Evolutionary conservation across 306 rosid species (phyloP).

Genomic region (Malus fusca): DNA sequence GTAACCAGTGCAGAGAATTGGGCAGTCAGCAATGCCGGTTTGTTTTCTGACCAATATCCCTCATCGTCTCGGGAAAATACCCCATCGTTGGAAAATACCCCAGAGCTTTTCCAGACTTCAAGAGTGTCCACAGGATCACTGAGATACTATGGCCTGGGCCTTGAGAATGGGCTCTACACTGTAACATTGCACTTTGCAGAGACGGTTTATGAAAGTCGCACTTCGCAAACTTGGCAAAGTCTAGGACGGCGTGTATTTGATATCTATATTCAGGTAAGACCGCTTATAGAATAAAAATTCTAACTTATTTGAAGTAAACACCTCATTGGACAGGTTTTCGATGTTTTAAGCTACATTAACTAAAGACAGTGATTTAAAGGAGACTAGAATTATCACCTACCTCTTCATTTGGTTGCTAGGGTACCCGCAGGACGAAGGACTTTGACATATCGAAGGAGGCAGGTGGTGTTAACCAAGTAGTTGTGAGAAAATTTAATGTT

Average conservation of each 20-base stretch:
- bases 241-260: constrained; percentile 54
- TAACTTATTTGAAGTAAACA: neutral
- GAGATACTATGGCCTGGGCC: constrained; percentile 43
- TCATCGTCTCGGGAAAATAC: too few species aligned
- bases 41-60: too few species aligned
- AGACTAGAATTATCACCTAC: neutral
- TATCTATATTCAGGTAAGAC: constrained; percentile 45
- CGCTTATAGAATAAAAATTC: neutral
- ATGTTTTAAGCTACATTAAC: too few species aligned
- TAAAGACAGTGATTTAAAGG: too few species aligned
- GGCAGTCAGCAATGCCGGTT: constrained; percentile 19
- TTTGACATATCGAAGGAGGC: constrained; percentile 19
- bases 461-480: constrained; percentile 3
- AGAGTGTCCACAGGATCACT: constrained; percentile 21
- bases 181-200: constrained; percentile 51
- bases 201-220: constrained; percentile 15
- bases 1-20: constrained; percentile 7
- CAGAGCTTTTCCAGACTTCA: constrained; percentile 14
- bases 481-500: neutral
- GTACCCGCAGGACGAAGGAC: neutral
- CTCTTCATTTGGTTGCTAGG: neutral
- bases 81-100: neutral
- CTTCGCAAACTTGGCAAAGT: constrained; percentile 20
- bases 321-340: neutral
- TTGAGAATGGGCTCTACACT: constrained; percentile 43